Conservation (phyloP, 2,329 filamentous ascomycete species). For the Thyridium curvatum region DNA sequence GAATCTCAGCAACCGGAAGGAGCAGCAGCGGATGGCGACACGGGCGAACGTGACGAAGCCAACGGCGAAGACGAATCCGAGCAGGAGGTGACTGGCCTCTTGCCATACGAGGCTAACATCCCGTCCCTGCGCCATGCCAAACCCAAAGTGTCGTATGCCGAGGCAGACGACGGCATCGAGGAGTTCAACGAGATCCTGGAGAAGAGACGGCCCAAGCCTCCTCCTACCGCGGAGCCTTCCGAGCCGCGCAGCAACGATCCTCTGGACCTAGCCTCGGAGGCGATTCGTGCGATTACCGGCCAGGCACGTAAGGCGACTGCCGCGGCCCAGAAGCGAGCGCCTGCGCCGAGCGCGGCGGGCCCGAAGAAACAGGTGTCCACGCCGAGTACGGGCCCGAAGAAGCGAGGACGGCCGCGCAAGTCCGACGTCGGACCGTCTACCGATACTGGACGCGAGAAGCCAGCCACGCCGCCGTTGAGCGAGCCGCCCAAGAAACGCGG, state of each 20-base stretch:
- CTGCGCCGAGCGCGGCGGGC: neutral
- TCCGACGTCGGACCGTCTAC: slow-evolving; percentile 1
- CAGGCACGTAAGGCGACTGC: slow-evolving; percentile 1
- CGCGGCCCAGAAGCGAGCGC: neutral
- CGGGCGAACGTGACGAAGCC: slow-evolving; percentile 2
- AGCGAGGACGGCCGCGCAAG: slow-evolving; percentile 7
- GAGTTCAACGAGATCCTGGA: slow-evolving; percentile 34
- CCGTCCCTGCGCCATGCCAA: slow-evolving; percentile 46
- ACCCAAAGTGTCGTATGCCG: slow-evolving; percentile 43
- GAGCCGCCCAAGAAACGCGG: slow-evolving; percentile 14
- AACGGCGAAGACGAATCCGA: slow-evolving; percentile 5
- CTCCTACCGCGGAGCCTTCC: slow-evolving; percentile 1
- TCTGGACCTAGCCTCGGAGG: slow-evolving; percentile 33
- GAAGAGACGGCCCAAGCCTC: slow-evolving; percentile 7
- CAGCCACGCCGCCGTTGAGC: slow-evolving; percentile 8
- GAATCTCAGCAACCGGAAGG: slow-evolving; percentile 7
- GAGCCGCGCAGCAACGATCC: slow-evolving; percentile 16
- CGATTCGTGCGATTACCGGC: slow-evolving; percentile 21
- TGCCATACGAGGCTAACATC: slow-evolving; percentile 35
- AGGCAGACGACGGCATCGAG: slow-evolving; percentile 37
- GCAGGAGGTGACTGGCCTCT: slow-evolving; percentile 7
- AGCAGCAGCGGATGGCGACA: slow-evolving; percentile 1
- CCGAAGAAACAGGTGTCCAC: slow-evolving; percentile 4
- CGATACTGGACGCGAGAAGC: slow-evolving; percentile 2
- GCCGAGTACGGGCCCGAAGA: slow-evolving; percentile 7